phyloP scores from a whole-genome alignment of 352 stramenopile genomes.

The Plasmopara viticola region DNA sequence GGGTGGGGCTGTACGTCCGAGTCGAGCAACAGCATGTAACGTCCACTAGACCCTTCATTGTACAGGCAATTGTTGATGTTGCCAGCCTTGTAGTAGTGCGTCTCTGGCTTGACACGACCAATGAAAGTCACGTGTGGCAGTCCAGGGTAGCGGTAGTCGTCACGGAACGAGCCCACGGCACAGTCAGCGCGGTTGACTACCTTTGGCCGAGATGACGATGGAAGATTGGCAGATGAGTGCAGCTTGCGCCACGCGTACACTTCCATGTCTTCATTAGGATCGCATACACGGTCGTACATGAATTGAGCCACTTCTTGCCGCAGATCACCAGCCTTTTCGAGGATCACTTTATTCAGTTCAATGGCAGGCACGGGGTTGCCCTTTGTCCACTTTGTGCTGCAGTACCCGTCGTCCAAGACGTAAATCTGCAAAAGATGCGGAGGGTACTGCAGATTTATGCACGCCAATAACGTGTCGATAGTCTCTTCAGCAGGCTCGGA shows the following conservation, averaged over 20 bases:
- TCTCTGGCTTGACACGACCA: conserved; percentile 66
- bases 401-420: conserved; percentile 82
- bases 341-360: conserved; percentile 70
- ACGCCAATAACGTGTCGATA: conserved; percentile 82
- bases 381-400: conserved; percentile 73
- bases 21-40: conserved; percentile 76
- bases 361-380: conserved; percentile 59
- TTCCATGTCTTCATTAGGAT: conserved; percentile 83
- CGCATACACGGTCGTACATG: conserved; percentile 84
- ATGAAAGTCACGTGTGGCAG: conserved; percentile 73
- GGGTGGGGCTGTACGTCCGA: conserved; percentile 83
- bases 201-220: conserved; percentile 54
- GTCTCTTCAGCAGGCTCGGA: conserved; percentile 79
- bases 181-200: conserved; percentile 75
- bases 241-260: conserved; percentile 84
- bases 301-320: conserved; percentile 83
- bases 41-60: conserved; percentile 78
- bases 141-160: conserved; percentile 81
- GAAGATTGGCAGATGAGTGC: conserved; percentile 77
- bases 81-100: conserved; percentile 79
- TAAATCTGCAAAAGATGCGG: conserved; percentile 83
- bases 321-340: conserved; percentile 73
- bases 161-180: conserved; percentile 72
- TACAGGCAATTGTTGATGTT: conserved; percentile 90
- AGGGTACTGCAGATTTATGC: conserved; percentile 85